Evolutionary conservation across 31 red algal species (phyloP).

Genomic region (Odonthalia washingtoniensis): DNA sequence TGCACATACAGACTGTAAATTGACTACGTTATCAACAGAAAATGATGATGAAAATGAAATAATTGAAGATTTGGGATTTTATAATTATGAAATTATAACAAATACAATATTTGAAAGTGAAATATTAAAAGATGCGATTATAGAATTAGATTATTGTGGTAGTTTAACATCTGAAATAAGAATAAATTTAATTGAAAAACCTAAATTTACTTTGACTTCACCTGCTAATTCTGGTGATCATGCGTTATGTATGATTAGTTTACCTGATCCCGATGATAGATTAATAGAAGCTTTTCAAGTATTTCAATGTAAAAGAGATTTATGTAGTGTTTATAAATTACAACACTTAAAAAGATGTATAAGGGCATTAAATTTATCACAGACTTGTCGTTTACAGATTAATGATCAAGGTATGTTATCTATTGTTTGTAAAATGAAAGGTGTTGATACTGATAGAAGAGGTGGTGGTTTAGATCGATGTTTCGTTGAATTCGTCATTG

Average conservation of each 20-base stretch:
- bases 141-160: neutral
- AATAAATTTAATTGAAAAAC: neutral
- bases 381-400: conserved; percentile 70
- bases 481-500: conserved; percentile 82
- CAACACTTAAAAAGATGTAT: neutral
- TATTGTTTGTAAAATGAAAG: conserved; percentile 65
- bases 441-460: neutral
- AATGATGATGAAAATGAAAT: conserved; percentile 6
- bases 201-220: neutral
- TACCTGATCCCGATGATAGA: neutral
- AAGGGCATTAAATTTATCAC: conserved; percentile 44
- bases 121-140: neutral
- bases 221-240: neutral
- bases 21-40: conserved; percentile 29
- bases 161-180: neutral
- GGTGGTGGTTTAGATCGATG: conserved; percentile 41
- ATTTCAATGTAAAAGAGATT: neutral
- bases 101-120: neutral
- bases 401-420: conserved; percentile 65
- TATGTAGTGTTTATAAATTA: neutral
- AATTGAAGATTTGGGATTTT: neutral
- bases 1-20: conserved; percentile 33
- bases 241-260: neutral
- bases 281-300: neutral
- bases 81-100: neutral